Evolutionary conservation across 305 asterid genomes (phyloP).

Genomic region (Rubia balearica): DNA sequence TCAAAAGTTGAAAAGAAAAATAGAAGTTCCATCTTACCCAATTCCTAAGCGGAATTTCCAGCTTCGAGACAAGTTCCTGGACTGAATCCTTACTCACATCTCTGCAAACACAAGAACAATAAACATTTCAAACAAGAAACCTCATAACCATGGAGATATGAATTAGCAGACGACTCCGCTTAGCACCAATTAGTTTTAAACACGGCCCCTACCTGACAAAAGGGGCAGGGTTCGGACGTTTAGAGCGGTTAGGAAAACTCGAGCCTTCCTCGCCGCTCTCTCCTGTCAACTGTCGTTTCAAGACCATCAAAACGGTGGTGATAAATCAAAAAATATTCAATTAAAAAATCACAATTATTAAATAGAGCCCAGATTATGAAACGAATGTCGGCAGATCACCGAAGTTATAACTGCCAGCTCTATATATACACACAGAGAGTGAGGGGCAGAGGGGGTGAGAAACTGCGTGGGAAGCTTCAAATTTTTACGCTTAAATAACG

Average conservation of each 20-base stretch:
- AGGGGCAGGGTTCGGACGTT: constrained; percentile 24
- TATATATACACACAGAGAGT: neutral
- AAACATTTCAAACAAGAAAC: neutral
- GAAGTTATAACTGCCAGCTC: constrained; percentile 9
- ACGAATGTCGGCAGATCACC: neutral
- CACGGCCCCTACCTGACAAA: constrained; percentile 30
- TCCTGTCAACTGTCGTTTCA: constrained; percentile 44
- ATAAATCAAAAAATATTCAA: neutral
- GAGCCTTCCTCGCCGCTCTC: constrained; percentile 51
- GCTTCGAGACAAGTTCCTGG: constrained; percentile 36
- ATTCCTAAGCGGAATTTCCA: constrained; percentile 56
- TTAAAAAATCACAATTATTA: neutral
- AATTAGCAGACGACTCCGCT: neutral
- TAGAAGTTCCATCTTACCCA: constrained; percentile 35
- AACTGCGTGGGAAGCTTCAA: constrained; percentile 51
- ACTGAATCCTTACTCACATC: constrained; percentile 32
- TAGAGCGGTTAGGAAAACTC: constrained; percentile 31
- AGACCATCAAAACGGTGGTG: constrained; percentile 43
- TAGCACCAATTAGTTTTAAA: neutral
- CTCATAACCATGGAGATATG: neutral
- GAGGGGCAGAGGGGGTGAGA: constrained; percentile 16
- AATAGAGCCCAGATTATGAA: neutral
- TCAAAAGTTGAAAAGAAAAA: constrained; percentile 3
- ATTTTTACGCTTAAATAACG: constrained; percentile 17
- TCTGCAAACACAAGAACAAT: constrained; percentile 33